A percentile compares a stretch with the other conserved stretches of the same genome.
These are phyloP conservation scores for Dichomitus squalens DNA, from an alignment of 1,284 basidiomycete species.

Conservation along the genomic window DNA sequence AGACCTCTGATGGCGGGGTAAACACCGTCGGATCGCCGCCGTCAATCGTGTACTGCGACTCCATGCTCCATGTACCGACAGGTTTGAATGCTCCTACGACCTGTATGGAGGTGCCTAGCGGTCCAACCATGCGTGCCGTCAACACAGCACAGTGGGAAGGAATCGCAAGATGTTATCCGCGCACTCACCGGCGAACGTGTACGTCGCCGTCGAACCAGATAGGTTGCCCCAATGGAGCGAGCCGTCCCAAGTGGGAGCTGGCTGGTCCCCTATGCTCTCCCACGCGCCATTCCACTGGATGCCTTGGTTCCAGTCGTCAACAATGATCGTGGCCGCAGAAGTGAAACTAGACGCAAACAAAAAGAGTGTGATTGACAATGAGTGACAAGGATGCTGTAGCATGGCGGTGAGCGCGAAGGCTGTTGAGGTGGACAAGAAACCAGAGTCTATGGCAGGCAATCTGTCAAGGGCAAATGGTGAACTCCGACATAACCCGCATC, in stretches of 20 bases:
- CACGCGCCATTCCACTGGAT: background rate
- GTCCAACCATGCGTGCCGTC: background rate
- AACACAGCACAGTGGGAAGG: too few relatives aligned
- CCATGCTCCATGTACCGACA: background rate
- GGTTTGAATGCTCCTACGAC: background rate
- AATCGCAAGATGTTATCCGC: too few relatives aligned
- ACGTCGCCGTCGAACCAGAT: background rate
- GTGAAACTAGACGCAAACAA: background rate
- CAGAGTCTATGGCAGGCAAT: too few relatives aligned
- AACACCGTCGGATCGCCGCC: background rate
- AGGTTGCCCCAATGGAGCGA: background rate
- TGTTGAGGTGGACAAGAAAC: too few relatives aligned
- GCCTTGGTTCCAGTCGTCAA: background rate
- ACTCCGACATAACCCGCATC: too few relatives aligned
- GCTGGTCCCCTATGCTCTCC: background rate
- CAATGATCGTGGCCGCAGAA: background rate
- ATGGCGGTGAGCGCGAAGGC: background rate
- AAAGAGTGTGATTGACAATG: background rate
- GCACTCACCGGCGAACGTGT: background rate
- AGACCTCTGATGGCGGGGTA: background rate
- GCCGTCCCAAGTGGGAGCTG: background rate
- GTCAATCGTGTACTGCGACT: background rate
- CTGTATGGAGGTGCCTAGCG: background rate
- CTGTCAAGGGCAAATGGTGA: too few relatives aligned
- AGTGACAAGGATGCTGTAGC: background rate